phyloP scores from a whole-genome alignment of 345 rosid species.

The Pelargonium nanum region DNA sequence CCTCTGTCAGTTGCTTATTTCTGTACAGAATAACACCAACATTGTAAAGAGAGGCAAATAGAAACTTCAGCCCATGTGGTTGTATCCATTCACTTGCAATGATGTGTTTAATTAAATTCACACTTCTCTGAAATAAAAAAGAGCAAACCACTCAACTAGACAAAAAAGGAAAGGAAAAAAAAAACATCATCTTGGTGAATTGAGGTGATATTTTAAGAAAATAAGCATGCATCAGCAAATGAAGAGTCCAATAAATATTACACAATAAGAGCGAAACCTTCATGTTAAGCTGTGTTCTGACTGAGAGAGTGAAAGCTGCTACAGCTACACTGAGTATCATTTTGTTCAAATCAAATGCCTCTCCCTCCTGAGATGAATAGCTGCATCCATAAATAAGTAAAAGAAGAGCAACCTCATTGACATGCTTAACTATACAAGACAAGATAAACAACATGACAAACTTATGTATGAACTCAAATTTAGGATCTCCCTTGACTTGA shows the following conservation, averaged over 20 bases:
- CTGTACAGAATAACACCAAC: slow-evolving; percentile 57
- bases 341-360: slow-evolving; percentile 39
- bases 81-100: slow-evolving; percentile 55
- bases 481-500: too few relatives aligned
- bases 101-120: slow-evolving; percentile 33
- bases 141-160: slow-evolving; percentile 14
- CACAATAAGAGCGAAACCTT: slow-evolving; percentile 35
- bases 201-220: background rate
- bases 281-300: slow-evolving; percentile 36
- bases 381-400: slow-evolving; percentile 26
- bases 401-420: slow-evolving; percentile 8
- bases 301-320: slow-evolving; percentile 66
- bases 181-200: background rate
- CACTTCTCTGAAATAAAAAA: slow-evolving; percentile 46
- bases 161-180: slow-evolving; percentile 2
- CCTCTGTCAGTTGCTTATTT: slow-evolving; percentile 60
- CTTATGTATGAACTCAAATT: too few relatives aligned
- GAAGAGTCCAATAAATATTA: slow-evolving; percentile 7
- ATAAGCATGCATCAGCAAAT: slow-evolving; percentile 5
- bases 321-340: slow-evolving; percentile 37
- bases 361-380: slow-evolving; percentile 28
- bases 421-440: background rate
- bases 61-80: slow-evolving; percentile 53
- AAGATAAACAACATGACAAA: background rate
- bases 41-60: slow-evolving; percentile 49